A percentile compares a stretch with the other conserved stretches of the same genome.
Evolutionary conservation across 805 yeast genomes (phyloP).

Genomic region (Vanderwaltozyma tropicalis): DNA sequence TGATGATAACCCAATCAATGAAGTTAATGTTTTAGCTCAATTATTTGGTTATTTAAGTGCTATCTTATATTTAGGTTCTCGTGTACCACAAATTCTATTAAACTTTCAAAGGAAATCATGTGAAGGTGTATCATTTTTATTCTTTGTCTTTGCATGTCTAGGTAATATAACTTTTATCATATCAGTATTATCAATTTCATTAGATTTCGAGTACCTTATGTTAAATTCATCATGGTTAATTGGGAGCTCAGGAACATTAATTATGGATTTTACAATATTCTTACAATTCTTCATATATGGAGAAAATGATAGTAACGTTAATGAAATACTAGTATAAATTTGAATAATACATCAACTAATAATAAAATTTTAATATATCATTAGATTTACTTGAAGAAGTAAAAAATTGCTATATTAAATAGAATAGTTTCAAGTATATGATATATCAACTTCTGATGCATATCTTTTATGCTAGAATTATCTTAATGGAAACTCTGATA

Average conservation of each 20-base stretch:
- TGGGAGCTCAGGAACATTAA: conserved; percentile 82
- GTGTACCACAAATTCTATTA: conserved; percentile 83
- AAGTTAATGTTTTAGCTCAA: conserved; percentile 73
- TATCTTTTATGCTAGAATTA: no score
- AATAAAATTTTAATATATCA: not conserved
- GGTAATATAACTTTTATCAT: conserved; percentile 89
- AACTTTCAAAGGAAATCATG: conserved; percentile 83
- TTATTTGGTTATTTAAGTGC: conserved; percentile 77
- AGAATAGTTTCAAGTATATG: no score
- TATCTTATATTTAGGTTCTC: conserved; percentile 65
- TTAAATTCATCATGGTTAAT: conserved; percentile 89
- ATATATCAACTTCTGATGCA: no score
- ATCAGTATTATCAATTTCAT: conserved; percentile 68
- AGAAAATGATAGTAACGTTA: not conserved
- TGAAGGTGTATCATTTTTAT: conserved; percentile 89
- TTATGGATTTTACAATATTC: conserved; percentile 75
- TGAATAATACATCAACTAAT: not conserved
- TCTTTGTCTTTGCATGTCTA: conserved; percentile 87
- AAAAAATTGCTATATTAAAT: no score
- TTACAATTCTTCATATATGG: conserved; percentile 74
- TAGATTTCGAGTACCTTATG: conserved; percentile 56
- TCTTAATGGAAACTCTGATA: no score
- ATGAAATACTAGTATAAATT: not conserved
- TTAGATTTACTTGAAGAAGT: no score
- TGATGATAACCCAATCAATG: conserved; percentile 33